These are phyloP conservation scores for Fusarium brachygibbosum DNA, from an alignment of 2,329 filamentous ascomycete genomes.

Conservation along the genomic window DNA sequence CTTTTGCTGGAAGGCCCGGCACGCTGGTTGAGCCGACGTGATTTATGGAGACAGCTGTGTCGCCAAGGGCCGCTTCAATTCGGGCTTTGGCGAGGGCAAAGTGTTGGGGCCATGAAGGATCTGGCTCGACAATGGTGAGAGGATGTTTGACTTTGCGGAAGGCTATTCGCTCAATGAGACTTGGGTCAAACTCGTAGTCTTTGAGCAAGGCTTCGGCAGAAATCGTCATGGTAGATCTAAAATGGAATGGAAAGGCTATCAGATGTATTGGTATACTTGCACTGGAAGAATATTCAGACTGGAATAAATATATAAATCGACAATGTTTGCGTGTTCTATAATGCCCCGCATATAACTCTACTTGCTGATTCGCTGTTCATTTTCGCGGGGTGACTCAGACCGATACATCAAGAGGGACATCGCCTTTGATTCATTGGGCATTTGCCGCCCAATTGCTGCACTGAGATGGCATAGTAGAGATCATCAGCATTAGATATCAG, in stretches of 20 bases:
- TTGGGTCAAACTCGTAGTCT: conserved; percentile 43
- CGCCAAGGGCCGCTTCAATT: conserved; percentile 55
- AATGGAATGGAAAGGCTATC: accelerated
- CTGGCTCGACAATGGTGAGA: conserved; percentile 54
- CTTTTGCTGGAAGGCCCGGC: conserved; percentile 63
- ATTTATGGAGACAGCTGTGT: conserved; percentile 54
- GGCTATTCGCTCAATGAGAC: conserved; percentile 45
- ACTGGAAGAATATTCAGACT: background rate
- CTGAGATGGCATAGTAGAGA: no score
- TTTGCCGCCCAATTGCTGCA: no score
- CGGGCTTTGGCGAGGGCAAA: conserved; percentile 52
- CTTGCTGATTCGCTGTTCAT: background rate
- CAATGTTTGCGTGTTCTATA: background rate
- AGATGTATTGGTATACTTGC: background rate
- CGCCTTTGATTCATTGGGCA: no score
- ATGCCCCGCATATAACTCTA: background rate
- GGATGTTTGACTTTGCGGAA: conserved; percentile 42
- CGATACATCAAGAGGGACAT: no score
- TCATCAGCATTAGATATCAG: no score
- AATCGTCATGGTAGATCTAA: conserved; percentile 26
- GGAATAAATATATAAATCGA: background rate
- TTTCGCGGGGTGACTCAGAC: background rate
- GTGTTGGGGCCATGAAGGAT: conserved; percentile 54
- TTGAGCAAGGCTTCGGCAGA: conserved; percentile 49
- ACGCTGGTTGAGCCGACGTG: conserved; percentile 67